phyloP scores from a whole-genome alignment of 2,329 filamentous ascomycete species.

The Penicillium polonicum region DNA sequence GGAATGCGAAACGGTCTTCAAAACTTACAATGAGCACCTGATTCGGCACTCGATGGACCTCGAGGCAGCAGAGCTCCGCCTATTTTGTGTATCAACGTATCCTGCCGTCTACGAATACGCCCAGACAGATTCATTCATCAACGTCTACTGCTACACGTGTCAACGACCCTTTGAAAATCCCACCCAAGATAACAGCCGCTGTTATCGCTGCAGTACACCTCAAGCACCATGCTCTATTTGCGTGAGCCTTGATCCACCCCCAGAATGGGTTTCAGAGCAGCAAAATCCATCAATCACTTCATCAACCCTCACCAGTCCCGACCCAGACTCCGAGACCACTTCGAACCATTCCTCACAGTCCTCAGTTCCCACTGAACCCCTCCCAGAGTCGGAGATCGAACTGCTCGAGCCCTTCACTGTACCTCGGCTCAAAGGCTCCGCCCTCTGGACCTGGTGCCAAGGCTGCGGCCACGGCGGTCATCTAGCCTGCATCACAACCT shows the following conservation, averaged over 20 bases:
- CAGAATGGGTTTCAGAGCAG: slow-evolving; percentile 40
- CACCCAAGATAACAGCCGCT: slow-evolving; percentile 49
- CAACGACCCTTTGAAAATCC: slow-evolving; percentile 56
- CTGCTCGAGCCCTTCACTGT: slow-evolving; percentile 26
- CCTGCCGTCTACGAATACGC: slow-evolving; percentile 58
- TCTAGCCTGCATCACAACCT: slow-evolving; percentile 55
- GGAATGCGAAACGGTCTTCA: slow-evolving; percentile 57
- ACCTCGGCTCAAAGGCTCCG: slow-evolving; percentile 34
- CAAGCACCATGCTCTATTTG: slow-evolving; percentile 45
- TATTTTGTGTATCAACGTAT: slow-evolving; percentile 55
- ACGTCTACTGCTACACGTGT: slow-evolving; percentile 57
- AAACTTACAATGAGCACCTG: slow-evolving; percentile 58
- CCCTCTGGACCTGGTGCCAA: slow-evolving; percentile 58
- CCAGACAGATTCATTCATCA: slow-evolving; percentile 54
- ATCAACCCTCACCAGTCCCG: slow-evolving; percentile 12
- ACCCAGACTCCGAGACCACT: slow-evolving; percentile 26
- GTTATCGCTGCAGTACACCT: slow-evolving; percentile 49
- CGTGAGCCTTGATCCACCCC: slow-evolving; percentile 42
- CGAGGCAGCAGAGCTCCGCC: slow-evolving; percentile 56
- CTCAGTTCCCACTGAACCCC: slow-evolving; percentile 37
- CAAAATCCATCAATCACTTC: slow-evolving; percentile 11
- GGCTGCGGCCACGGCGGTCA: slow-evolving; percentile 63
- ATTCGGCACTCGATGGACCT: slow-evolving; percentile 44
- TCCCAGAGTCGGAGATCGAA: slow-evolving; percentile 28
- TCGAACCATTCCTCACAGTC: slow-evolving; percentile 47